These are phyloP conservation scores for Paecilomyces fulvus DNA, from an alignment of 2,329 filamentous ascomycete genomes.

Conservation along the genomic window DNA sequence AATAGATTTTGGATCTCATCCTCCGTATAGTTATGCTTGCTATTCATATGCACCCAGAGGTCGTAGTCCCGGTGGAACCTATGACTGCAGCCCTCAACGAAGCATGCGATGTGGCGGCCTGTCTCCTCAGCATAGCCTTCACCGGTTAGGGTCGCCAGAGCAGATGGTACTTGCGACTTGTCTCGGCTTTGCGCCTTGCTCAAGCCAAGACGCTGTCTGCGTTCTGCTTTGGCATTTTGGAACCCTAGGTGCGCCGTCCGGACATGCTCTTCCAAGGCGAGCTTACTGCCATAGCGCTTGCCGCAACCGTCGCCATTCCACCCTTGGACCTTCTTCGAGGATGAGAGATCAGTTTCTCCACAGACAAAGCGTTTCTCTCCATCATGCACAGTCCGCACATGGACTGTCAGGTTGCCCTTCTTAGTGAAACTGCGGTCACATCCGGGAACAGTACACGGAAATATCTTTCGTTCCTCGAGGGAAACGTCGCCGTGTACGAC, in stretches of 20 bases:
- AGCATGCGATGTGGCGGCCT: conserved; percentile 44
- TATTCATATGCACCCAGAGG: conserved; percentile 47
- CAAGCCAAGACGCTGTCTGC: conserved; percentile 25
- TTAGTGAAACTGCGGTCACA: conserved; percentile 75
- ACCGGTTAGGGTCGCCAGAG: conserved; percentile 47
- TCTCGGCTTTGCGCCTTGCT: conserved; percentile 11
- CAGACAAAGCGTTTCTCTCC: conserved; percentile 69
- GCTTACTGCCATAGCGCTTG: conserved; percentile 66
- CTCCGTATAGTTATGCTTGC: conserved; percentile 31
- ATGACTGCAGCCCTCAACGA: conserved; percentile 42
- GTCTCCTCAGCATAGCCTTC: conserved; percentile 45
- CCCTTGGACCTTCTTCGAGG: conserved; percentile 47
- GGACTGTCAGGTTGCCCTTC: conserved; percentile 71
- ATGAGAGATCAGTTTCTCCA: conserved; percentile 55
- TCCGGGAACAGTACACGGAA: conserved; percentile 56
- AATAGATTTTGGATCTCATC: conserved; percentile 34
- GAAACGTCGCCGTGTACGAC: conserved; percentile 57
- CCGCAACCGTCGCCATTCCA: conserved; percentile 69
- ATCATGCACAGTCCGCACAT: conserved; percentile 69
- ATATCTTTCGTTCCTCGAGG: conserved; percentile 55
- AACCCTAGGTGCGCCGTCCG: conserved; percentile 71
- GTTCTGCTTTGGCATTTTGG: conserved; percentile 33
- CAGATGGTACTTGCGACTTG: conserved; percentile 20
- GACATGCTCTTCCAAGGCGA: conserved; percentile 73
- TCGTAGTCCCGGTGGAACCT: conserved; percentile 52